Percentiles rank a stretch among this genome's conserved stretches.
Conservation (phyloP, 2,329 filamentous ascomycete species). For the Dactylellina parvicollis region DNA sequence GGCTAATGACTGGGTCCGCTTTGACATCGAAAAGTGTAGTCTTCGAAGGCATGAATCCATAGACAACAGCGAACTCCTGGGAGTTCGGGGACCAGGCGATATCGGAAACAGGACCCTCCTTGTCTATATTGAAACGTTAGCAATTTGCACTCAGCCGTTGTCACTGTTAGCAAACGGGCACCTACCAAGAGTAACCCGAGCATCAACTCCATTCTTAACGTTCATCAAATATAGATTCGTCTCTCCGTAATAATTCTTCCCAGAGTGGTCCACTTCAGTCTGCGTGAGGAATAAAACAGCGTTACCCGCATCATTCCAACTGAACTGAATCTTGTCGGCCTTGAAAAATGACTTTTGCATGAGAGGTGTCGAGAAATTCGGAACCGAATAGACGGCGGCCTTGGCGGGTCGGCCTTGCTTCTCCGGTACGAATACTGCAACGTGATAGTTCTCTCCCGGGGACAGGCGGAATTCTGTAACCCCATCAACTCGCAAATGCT, state of each 20-base stretch:
- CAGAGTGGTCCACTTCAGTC: conserved; percentile 96
- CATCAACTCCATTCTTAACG: conserved; percentile 90
- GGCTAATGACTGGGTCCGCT: conserved; percentile 82
- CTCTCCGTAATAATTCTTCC: conserved; percentile 99
- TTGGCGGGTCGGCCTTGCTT: conserved; percentile 94
- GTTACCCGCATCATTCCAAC: conserved; percentile 94
- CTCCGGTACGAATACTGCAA: conserved; percentile 95
- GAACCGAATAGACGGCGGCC: conserved; percentile 93
- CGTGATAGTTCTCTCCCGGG: conserved; percentile 86
- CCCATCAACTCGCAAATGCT: conserved; percentile 92
- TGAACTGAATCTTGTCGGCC: conserved; percentile 97
- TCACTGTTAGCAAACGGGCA: conserved; percentile 18
- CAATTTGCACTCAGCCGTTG: background rate
- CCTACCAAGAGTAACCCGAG: conserved; percentile 79
- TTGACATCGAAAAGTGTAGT: conserved; percentile 96
- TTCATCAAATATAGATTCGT: conserved; percentile 96
- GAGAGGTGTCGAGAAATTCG: conserved; percentile 80
- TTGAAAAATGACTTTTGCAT: conserved; percentile 99
- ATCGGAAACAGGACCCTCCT: conserved; percentile 97
- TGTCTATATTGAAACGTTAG: conserved; percentile 69
- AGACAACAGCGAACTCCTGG: conserved; percentile 96
- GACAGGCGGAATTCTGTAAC: conserved; percentile 88
- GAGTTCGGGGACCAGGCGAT: conserved; percentile 98
- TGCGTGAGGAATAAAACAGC: conserved; percentile 93
- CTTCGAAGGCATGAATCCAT: conserved; percentile 99